Percentiles rank a stretch among this genome's conserved stretches.
Evolutionary conservation across 345 rosid species (phyloP).

Genomic region (Sisymbrium irio): DNA sequence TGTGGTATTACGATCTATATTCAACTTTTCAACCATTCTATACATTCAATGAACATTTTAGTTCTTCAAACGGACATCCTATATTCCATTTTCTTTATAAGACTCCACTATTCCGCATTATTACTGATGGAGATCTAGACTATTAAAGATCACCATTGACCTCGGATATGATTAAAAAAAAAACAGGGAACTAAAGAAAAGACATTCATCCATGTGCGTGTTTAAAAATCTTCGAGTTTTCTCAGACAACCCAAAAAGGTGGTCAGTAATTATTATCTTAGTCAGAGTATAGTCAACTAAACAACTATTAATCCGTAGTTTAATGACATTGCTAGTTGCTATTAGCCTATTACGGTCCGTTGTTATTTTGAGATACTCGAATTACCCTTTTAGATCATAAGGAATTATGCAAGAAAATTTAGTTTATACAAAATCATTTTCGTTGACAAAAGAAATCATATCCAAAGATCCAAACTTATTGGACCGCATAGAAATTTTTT

Average conservation of each 20-base stretch:
- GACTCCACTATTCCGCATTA: not conserved
- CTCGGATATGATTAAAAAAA: not conserved
- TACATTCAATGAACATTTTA: not conserved
- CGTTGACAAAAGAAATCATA: not conserved
- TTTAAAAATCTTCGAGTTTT: not conserved
- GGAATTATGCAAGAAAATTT: not conserved
- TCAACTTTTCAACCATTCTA: slow-evolving; percentile 2
- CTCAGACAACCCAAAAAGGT: not conserved
- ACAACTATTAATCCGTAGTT: not conserved
- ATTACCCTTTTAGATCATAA: not conserved
- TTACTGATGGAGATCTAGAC: not conserved
- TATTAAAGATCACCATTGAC: not conserved
- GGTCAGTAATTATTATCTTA: slow-evolving; percentile 16
- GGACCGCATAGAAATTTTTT: not conserved
- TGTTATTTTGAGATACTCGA: not conserved
- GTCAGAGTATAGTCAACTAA: slow-evolving; percentile 1
- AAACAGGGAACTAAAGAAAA: too few species aligned
- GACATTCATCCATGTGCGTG: slow-evolving; percentile 25
- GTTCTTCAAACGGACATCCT: not conserved
- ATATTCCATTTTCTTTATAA: not conserved
- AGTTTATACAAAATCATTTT: not conserved
- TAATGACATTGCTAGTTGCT: not conserved
- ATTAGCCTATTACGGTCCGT: not conserved
- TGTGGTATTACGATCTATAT: not conserved
- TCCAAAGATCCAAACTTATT: not conserved